Conservation (phyloP, 2,329 filamentous ascomycete genomes). For the Penicillium glabrum region DNA sequence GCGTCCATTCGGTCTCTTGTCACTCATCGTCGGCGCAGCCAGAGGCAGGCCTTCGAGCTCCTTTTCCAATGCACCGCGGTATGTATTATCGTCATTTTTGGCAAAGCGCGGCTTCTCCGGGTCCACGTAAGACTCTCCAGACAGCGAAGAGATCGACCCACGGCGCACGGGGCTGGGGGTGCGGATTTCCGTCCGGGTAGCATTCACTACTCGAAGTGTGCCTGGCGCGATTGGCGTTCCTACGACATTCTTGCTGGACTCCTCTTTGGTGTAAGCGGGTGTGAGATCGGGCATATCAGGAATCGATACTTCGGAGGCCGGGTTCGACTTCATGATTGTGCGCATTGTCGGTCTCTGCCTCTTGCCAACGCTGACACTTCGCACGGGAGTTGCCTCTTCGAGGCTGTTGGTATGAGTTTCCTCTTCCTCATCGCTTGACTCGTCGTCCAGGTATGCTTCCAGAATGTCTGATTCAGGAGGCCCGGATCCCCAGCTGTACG, state of each 20-base stretch:
- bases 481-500: constrained; percentile 62
- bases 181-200: background rate
- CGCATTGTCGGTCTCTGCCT: constrained; percentile 42
- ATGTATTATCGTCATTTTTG: constrained; percentile 12
- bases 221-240: background rate
- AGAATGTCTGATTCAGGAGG: constrained; percentile 50
- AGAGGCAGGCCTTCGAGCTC: constrained; percentile 25
- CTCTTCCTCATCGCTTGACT: constrained; percentile 21
- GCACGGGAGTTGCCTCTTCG: constrained; percentile 32
- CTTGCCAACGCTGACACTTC: constrained; percentile 46
- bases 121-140: constrained; percentile 26
- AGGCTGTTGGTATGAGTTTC: constrained; percentile 15
- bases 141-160: constrained; percentile 15
- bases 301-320: constrained; percentile 19
- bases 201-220: background rate
- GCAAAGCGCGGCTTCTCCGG: constrained; percentile 36
- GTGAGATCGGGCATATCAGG: constrained; percentile 7
- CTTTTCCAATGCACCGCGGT: constrained; percentile 22
- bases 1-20: constrained; percentile 37
- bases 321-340: constrained; percentile 36
- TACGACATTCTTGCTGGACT: background rate
- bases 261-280: background rate
- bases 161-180: constrained; percentile 10
- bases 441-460: constrained; percentile 31
- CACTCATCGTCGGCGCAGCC: constrained; percentile 39